Percentiles rank a stretch among this genome's conserved stretches.
These are phyloP conservation scores for Silene latifolia DNA, from an alignment of 148 eudicot species.

Conservation along the genomic window DNA sequence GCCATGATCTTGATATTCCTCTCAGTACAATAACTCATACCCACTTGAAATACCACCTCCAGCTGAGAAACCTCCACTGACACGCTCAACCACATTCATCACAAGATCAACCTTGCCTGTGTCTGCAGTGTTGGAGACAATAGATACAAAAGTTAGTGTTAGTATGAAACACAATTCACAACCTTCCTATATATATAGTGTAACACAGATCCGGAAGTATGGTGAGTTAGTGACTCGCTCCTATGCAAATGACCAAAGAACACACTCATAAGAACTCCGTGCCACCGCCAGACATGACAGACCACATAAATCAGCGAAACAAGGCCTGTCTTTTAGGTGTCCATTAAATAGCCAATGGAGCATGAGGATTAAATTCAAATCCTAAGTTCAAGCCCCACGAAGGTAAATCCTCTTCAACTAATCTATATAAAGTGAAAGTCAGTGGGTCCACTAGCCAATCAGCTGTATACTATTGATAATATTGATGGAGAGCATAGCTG, in stretches of 20 bases:
- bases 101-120: slow-evolving; percentile 94
- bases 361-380: background rate
- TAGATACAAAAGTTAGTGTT: slow-evolving; percentile 1
- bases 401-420: background rate
- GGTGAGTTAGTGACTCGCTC: background rate
- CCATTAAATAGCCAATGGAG: background rate
- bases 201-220: background rate
- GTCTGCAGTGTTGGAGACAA: slow-evolving; percentile 38
- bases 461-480: background rate
- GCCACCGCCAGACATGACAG: background rate
- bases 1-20: background rate
- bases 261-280: background rate
- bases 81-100: slow-evolving; percentile 95
- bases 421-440: background rate
- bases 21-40: slow-evolving; percentile 40
- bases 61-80: slow-evolving; percentile 95
- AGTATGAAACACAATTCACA: background rate
- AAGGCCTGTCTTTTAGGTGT: background rate
- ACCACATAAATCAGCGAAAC: background rate
- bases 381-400: background rate
- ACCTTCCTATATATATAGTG: background rate
- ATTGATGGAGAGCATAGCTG: background rate
- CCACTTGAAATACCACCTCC: slow-evolving; percentile 99
- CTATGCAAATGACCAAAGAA: background rate
- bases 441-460: background rate